Percentiles rank a stretch among this genome's conserved stretches.
Conservation (phyloP, 208 protist genomes). For the Crithidia fasciculata region DNA sequence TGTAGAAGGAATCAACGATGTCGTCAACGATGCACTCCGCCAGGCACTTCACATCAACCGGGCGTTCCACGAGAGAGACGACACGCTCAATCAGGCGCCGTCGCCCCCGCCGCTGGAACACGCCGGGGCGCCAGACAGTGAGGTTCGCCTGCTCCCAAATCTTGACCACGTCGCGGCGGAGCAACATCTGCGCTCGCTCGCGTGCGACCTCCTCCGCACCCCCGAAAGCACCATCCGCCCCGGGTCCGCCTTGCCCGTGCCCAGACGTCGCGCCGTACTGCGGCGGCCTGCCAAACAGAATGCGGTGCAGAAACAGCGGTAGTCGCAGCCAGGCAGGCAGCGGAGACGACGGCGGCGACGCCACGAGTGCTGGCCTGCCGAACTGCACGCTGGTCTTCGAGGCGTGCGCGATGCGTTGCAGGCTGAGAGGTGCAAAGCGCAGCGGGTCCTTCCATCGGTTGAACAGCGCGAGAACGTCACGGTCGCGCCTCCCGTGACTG, state of each 20-base stretch:
- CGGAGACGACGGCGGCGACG: background rate
- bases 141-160: conserved; percentile 57
- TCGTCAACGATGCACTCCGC: conserved; percentile 62
- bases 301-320: background rate
- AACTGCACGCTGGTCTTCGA: conserved; percentile 13
- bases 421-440: conserved; percentile 1
- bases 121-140: conserved; percentile 66
- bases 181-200: conserved; percentile 51
- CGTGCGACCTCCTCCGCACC: conserved; percentile 35
- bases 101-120: conserved; percentile 32
- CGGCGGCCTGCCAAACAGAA: conserved; percentile 17
- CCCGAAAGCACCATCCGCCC: no score
- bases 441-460: conserved; percentile 14
- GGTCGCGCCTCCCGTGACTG: conserved; percentile 49
- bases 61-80: conserved; percentile 36
- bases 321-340: background rate
- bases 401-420: background rate
- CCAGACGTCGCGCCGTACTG: background rate
- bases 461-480: conserved; percentile 53
- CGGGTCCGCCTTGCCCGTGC: no score
- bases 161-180: conserved; percentile 62
- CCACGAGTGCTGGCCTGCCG: conserved; percentile 5
- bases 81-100: conserved; percentile 36
- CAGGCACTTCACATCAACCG: conserved; percentile 42
- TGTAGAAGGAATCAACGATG: conserved; percentile 42